Evolutionary conservation across 2,329 filamentous ascomycete species (phyloP), one percentile per base, ranked within the genome.

Genomic region (Talaromyces sp.): DNA sequence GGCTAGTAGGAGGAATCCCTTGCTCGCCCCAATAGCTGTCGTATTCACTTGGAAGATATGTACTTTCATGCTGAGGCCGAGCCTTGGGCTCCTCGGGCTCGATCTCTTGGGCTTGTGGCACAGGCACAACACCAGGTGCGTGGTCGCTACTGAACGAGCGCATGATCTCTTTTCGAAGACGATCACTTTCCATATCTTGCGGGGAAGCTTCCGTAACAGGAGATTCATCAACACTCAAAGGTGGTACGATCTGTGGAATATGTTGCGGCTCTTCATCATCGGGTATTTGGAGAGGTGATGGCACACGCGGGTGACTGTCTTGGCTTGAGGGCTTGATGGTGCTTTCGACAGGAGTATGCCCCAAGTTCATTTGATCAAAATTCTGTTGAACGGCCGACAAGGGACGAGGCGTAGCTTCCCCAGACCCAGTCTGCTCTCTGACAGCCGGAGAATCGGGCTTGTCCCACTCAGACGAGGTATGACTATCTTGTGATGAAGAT

Each of bases 131-230:
- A 46, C 28, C 5, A 14, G 61, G 9, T n/a, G 46, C 25, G 12
- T 50, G 28, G 46, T 75, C 73, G 33, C 77, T 75, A 46, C 76
- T 81, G 57, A 81, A 67, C 4, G 79, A 80, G 52, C 75, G 76
- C n/a, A 81, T 79, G n/a, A 81, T 81, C 63, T 81, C 79, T 62
- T 77, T 75, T 48, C 78, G 71, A 46, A 81, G 65, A 37, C 77
- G 75, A 62, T 81, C 79, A 66, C 74, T 78, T 62, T 80, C 77
- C 35, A 74, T 70, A 56, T 78, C 75, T 40, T 73, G 68, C 2
- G 77, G 72, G 7, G 74, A 75, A 7, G 71, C 71, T 28, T 76
- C 72, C 8, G 73, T 70, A 28, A 56, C 12, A 4, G 77, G 72
- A 8, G 74, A 75, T 6, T 71, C 71, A 25, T 76, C 72, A 7